Evolutionary conservation across 768 basidiomycete species (phyloP), one percentile per base, ranked within the genome.

Genomic region (Phylloporus sp.): DNA sequence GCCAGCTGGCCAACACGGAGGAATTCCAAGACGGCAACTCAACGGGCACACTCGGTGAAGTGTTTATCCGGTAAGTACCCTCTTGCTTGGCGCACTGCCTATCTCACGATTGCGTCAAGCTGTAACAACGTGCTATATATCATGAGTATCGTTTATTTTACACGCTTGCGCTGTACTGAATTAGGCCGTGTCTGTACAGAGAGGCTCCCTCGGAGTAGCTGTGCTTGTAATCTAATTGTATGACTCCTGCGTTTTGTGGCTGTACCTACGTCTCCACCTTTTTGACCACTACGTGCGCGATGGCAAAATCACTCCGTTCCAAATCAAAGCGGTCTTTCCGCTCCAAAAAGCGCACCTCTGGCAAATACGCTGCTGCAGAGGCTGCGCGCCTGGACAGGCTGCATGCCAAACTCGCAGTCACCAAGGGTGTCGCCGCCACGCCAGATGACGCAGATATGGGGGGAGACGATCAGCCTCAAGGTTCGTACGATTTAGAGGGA

Each of bases 61-160:
- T 99, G 39, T 97, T 98, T 73, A 97, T 99, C 68, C 83, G 97
- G 93, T 92, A 63, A 54, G 87, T 67, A 15, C 26, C 36, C 22
- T 34, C 22, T 34, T 23, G 12, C 26, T 13, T 41, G 38, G 13
- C 20, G 20, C 22, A 2, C 22, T 10, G 15, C 49, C 16, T 59
- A 16, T 26, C 47, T 59, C 50, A 67, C 42, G 39, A 47, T 10
- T 31, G 41, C 18, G 27, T 56, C 23, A 54, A 92, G 91, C 60
- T 93, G 91, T 77, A 97, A 97, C 76, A 97, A 97, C 62, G 94
- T 97, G 22, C 79, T 97, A 50, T 97, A 95, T 70, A 95, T 97
- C 60, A 91, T 90, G 81, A 88, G 88, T 91, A 57, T 57, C 58
- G 26, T 64, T 50, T 45, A 4, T 44, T 51, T 26, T 47, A 0